phyloP scores from a whole-genome alignment of 208 protist species.

The Trichomonas vaginalis region DNA sequence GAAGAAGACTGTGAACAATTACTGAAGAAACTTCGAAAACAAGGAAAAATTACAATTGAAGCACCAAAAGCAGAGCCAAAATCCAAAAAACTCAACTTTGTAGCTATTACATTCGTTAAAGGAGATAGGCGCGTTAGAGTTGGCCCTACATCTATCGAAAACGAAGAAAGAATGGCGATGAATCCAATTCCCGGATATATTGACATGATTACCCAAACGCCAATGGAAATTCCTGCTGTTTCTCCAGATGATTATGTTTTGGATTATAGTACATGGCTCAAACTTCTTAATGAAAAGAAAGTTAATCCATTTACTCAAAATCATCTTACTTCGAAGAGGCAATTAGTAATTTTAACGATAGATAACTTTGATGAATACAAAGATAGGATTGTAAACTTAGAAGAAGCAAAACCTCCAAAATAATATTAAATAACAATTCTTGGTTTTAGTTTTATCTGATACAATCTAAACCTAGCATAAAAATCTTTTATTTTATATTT shows the following conservation, averaged over 20 bases:
- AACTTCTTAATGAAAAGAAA: neutral
- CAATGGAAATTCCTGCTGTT: neutral
- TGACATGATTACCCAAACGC: neutral
- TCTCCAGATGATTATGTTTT: neutral
- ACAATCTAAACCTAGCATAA: no score
- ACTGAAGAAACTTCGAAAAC: neutral
- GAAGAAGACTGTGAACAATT: neutral
- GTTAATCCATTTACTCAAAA: neutral
- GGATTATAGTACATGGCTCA: neutral
- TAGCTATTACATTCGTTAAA: neutral
- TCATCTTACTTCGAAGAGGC: neutral
- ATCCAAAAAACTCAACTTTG: neutral
- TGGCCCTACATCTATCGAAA: neutral
- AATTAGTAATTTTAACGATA: neutral
- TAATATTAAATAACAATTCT: no score
- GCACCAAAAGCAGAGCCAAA: neutral
- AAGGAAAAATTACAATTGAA: neutral
- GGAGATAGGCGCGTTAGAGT: neutral
- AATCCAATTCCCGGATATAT: conserved; percentile 8
- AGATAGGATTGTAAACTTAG: neutral
- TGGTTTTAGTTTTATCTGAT: no score
- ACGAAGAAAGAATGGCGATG: neutral
- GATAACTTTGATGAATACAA: neutral
- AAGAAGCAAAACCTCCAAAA: neutral
- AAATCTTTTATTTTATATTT: no score